phyloP scores from a whole-genome alignment of 192 early-diverging fungal species.

The Backusella tuberculispora region DNA sequence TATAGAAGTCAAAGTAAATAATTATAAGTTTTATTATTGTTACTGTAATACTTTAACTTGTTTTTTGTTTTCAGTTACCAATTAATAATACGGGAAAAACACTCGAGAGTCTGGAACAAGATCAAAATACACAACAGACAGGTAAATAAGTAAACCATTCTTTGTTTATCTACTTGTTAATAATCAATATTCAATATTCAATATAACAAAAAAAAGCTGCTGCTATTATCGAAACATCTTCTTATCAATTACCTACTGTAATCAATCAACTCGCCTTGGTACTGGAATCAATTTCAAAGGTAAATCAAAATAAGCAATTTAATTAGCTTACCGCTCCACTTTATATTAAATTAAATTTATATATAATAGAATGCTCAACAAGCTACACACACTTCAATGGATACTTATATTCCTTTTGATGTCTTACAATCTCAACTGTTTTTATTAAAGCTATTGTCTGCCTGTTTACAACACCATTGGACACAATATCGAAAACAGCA shows the following conservation, averaged over 20 bases:
- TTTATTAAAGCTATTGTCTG: conserved; percentile 75
- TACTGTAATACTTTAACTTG: neutral
- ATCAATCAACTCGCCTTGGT: conserved; percentile 28
- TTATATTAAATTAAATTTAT: neutral
- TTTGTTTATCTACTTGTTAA: neutral
- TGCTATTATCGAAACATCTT: conserved; percentile 35
- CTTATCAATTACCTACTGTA: conserved; percentile 25
- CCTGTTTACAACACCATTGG: conserved; percentile 77
- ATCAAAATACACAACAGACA: conserved; percentile 37
- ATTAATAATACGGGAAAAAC: conserved; percentile 29
- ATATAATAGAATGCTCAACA: conserved; percentile 20
- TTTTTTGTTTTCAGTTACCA: conserved; percentile 25
- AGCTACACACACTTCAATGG: neutral
- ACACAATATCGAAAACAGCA: conserved; percentile 16
- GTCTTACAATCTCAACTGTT: conserved; percentile 82
- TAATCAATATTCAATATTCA: too few relatives aligned
- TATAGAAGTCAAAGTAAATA: conserved; percentile 30
- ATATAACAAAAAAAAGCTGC: too few relatives aligned
- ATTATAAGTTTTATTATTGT: neutral
- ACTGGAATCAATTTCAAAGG: conserved; percentile 28
- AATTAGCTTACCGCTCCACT: neutral
- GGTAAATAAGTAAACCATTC: conserved; percentile 21
- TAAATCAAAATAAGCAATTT: neutral
- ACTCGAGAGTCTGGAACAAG: conserved; percentile 32
- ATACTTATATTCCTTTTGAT: conserved; percentile 21